Evolutionary conservation across 176 grass and related monocot species (phyloP).

Genomic region (Thalia dealbata): DNA sequence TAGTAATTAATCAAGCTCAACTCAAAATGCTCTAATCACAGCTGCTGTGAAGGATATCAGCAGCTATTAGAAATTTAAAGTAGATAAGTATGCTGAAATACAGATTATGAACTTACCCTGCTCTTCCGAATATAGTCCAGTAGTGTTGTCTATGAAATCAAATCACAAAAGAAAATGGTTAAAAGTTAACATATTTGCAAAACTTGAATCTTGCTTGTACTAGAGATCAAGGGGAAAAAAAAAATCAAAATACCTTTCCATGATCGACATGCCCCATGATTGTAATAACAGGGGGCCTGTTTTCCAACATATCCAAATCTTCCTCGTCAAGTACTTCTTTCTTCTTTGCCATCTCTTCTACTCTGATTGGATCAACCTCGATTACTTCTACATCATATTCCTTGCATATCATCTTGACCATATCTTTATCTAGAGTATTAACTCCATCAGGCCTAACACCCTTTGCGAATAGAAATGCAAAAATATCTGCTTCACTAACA

Average conservation of each 20-base stretch:
- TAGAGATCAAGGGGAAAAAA: neutral
- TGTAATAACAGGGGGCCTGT: constrained; percentile 86
- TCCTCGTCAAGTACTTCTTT: constrained; percentile 79
- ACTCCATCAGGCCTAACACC: constrained; percentile 47
- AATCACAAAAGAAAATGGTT: constrained; percentile 13
- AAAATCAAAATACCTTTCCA: constrained; percentile 57
- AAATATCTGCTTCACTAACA: constrained; percentile 54
- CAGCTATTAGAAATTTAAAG: constrained; percentile 8
- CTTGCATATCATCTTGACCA: constrained; percentile 95
- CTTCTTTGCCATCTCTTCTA: constrained; percentile 95
- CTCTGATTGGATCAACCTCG: constrained; percentile 53
- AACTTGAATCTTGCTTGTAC: constrained; percentile 9
- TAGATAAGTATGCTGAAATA: constrained; percentile 6
- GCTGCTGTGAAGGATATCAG: neutral
- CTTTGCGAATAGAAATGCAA: constrained; percentile 49
- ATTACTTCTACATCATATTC: constrained; percentile 92
- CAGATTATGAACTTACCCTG: constrained; percentile 49
- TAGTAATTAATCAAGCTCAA: constrained; percentile 10
- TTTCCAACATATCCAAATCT: constrained; percentile 75
- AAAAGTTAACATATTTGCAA: constrained; percentile 16
- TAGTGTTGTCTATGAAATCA: constrained; percentile 64
- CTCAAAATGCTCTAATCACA: neutral
- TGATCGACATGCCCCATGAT: constrained; percentile 99
- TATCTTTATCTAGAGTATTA: constrained; percentile 64
- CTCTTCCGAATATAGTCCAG: constrained; percentile 92